A percentile compares a stretch with the other conserved stretches of the same genome.
Conservation (phyloP, 2,329 filamentous ascomycete species). For the Cordyceps javanica region DNA sequence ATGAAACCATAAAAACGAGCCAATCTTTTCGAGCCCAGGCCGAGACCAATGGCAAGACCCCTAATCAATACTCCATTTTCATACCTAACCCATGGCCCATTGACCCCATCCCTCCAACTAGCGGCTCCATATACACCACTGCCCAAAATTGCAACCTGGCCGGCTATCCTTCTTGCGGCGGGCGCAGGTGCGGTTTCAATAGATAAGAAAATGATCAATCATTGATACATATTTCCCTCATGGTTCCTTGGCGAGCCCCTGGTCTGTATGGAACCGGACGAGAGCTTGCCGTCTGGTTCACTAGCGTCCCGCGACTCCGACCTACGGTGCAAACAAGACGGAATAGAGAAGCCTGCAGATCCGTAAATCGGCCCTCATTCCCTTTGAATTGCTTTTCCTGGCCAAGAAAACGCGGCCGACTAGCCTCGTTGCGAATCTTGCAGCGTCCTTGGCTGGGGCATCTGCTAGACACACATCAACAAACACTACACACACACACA, state of each 20-base stretch:
- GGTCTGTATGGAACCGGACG: not conserved
- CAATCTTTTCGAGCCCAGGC: not conserved
- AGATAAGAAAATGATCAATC: not conserved
- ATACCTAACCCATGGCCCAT: not conserved
- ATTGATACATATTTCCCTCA: slow-evolving; percentile 1
- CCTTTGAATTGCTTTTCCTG: not conserved
- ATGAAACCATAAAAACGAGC: not conserved
- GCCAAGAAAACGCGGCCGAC: not conserved
- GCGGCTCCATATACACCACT: not conserved
- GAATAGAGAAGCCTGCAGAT: slow-evolving; percentile 7
- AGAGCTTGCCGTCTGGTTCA: not conserved
- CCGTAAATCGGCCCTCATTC: not conserved
- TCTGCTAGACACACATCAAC: not conserved
- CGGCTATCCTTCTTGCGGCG: not conserved
- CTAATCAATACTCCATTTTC: not conserved
- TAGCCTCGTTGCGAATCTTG: not conserved
- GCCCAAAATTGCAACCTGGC: not conserved
- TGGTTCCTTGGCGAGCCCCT: not conserved
- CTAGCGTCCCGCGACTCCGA: not conserved
- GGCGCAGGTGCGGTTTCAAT: too few relatives aligned
- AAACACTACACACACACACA: too few relatives aligned
- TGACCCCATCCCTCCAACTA: slow-evolving; percentile 5
- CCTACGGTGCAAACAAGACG: not conserved
- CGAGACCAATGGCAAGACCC: not conserved
- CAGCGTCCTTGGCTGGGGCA: not conserved